Conservation (phyloP, 768 basidiomycete species). For the Mycena haematopus region DNA sequence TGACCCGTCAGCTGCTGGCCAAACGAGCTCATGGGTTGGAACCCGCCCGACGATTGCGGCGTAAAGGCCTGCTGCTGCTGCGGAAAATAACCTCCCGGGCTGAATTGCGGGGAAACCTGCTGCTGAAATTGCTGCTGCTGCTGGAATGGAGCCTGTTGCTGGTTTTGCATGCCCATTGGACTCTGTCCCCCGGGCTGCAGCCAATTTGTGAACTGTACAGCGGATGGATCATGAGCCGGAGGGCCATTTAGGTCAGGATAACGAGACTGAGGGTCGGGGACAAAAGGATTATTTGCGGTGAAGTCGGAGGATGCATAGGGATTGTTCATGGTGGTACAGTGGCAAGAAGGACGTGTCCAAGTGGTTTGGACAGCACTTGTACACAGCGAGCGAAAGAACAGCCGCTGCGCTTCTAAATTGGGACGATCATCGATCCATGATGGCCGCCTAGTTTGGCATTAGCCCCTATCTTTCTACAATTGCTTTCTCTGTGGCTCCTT, state of each 20-base stretch:
- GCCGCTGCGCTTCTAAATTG: neutral
- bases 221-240: slow-evolving; percentile 27
- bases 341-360: neutral
- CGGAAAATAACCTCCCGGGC: slow-evolving; percentile 8
- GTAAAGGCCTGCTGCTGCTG: slow-evolving; percentile 29
- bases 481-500: too few species aligned
- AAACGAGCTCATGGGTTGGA: slow-evolving; percentile 62
- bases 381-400: neutral
- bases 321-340: slow-evolving; percentile 33
- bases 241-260: slow-evolving; percentile 66
- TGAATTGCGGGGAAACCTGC: slow-evolving; percentile 23
- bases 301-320: slow-evolving; percentile 46
- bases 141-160: slow-evolving; percentile 45
- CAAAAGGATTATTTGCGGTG: slow-evolving; percentile 73
- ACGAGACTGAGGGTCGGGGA: slow-evolving; percentile 55
- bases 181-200: slow-evolving; percentile 32
- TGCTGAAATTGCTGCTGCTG: slow-evolving; percentile 41
- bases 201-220: slow-evolving; percentile 50
- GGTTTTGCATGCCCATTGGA: slow-evolving; percentile 39
- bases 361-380: too few species aligned
- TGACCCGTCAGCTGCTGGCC: slow-evolving; percentile 56
- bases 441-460: neutral
- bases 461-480: slow-evolving; percentile 1
- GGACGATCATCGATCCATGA: neutral
- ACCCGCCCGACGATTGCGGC: slow-evolving; percentile 32